A percentile compares a stretch with the other conserved stretches of the same genome.
Conservation (phyloP, 164 flowering plant genomes). For the Annona squamosa region DNA sequence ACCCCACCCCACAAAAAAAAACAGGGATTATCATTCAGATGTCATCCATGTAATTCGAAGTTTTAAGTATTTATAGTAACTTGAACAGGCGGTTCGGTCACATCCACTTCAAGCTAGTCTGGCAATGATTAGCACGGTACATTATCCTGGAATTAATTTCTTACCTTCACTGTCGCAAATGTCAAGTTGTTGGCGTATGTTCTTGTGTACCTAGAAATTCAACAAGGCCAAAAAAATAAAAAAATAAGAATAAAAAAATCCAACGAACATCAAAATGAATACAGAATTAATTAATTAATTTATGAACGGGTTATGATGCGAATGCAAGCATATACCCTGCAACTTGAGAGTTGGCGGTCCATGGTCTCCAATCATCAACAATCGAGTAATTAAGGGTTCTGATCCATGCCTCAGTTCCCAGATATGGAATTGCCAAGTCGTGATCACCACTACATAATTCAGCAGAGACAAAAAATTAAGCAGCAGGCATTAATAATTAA, state of each 20-base stretch:
- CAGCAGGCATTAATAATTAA: not conserved
- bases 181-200: conserved; percentile 41
- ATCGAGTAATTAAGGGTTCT: conserved; percentile 37
- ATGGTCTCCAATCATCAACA: conserved; percentile 47
- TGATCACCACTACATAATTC: conserved; percentile 42
- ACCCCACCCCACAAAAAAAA: not conserved
- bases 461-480: not conserved
- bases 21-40: too few relatives aligned
- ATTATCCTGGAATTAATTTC: not conserved
- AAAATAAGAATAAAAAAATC: too few relatives aligned
- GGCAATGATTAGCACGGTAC: not conserved
- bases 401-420: conserved; percentile 49
- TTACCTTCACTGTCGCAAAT: conserved; percentile 49
- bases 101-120: not conserved
- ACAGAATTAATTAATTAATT: too few relatives aligned
- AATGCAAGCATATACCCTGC: conserved; percentile 31
- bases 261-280: too few relatives aligned
- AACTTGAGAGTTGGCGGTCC: conserved; percentile 37
- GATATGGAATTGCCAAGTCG: conserved; percentile 28
- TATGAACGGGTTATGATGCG: too few relatives aligned
- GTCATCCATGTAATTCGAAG: too few relatives aligned
- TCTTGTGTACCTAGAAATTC: conserved; percentile 18
- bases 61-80: too few relatives aligned
- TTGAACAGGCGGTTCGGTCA: too few relatives aligned
- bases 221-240: too few relatives aligned